Evolutionary conservation across 345 rosid species (phyloP).

Genomic region (Citrus sinensis): DNA sequence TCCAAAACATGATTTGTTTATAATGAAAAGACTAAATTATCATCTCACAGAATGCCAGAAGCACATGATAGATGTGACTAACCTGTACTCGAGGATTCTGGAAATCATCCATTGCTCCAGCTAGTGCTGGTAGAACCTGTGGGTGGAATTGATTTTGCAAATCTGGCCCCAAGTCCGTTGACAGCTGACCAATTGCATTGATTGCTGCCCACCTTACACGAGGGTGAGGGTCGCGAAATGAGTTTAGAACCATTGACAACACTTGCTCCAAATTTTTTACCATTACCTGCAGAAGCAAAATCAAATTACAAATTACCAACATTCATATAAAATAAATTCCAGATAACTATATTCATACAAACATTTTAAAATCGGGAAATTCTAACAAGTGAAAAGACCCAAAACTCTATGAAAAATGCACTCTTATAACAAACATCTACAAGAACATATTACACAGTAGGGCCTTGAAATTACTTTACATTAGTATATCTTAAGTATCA

Average conservation of each 20-base stretch:
- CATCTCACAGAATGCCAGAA: not conserved
- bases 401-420: not conserved
- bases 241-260: conserved; percentile 76
- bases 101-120: conserved; percentile 92
- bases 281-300: conserved; percentile 62
- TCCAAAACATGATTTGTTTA: not conserved
- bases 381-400: not conserved
- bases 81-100: conserved; percentile 99
- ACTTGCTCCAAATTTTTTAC: conserved; percentile 86
- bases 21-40: not conserved
- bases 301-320: conserved; percentile 7
- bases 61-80: conserved; percentile 8
- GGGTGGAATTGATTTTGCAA: conserved; percentile 93
- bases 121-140: conserved; percentile 82
- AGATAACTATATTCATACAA: not conserved
- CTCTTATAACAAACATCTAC: not conserved
- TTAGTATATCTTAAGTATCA: not conserved
- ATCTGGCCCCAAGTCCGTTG: conserved; percentile 98
- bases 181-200: conserved; percentile 95
- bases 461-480: not conserved
- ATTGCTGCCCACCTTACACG: conserved; percentile 99
- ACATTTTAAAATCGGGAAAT: not conserved
- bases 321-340: not conserved
- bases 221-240: conserved; percentile 86
- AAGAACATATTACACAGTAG: not conserved